Evolutionary conservation across 1,139 yeast species (phyloP), one percentile per base, ranked within the genome.

Genomic region (Saccharomyces hybrid): DNA sequence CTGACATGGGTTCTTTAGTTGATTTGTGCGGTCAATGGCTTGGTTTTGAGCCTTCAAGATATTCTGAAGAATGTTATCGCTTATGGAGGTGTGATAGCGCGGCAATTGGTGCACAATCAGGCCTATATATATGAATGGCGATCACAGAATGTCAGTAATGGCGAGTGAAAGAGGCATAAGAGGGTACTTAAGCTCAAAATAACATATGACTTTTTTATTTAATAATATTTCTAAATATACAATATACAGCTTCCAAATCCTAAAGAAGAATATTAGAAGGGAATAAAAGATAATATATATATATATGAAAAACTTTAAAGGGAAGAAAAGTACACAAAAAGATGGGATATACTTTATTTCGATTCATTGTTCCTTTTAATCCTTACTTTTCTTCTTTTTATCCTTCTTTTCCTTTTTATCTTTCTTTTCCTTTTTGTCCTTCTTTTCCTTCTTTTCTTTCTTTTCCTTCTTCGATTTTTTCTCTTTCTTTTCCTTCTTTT

Each of bases 391-490:
- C 61, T 69, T 67, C 55, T 77, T 76, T 70, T 81, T 77, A 61
- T 81, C 76, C 70, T 80, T 77, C 73, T 79, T 77, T 58, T 79
- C 76, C 65, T 79, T 75, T 62, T 79, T 78, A 60, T 80, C 77
- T 68, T 82, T 78, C 64, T 80, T 80, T 62, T 79, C 77, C 72
- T 81, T 77, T 62, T 80, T 78, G 60, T 77, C 75, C 70, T 79
- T 75, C 62, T 79, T 78, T 60, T 79, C 74, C 69, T 78, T 72
- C 61, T 78, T 75, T 60, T 78, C 75, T 69, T 79, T 75, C 62
- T 79, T 77, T 60, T 78, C 78, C 73, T 81, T 78, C 66, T 78
- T 79, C 66, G 78, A 78, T 72, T 78, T 77, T 67, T 76, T 78
- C 60, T 77, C 78, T 77, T 82, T 79, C 70, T 79, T 76, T 61